phyloP scores from a whole-genome alignment of 2,329 filamentous ascomycete genomes.

The Cryphonectria naterciae region DNA sequence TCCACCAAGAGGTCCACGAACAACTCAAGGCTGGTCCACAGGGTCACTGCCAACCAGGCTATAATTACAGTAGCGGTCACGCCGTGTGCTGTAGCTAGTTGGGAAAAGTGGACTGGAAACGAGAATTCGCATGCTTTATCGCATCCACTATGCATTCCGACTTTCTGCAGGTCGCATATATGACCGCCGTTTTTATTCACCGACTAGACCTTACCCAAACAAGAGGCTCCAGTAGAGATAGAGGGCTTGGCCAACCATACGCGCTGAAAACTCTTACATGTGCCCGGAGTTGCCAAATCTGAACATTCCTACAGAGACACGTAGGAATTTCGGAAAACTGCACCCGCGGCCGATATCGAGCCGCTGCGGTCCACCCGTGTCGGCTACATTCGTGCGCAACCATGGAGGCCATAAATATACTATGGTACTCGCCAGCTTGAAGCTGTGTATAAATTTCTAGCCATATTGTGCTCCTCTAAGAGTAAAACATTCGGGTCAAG shows the following conservation, averaged over 20 bases:
- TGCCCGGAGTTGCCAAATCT: not conserved
- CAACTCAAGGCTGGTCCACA: not conserved
- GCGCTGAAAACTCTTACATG: not conserved
- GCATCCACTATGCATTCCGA: not conserved
- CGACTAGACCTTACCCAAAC: not conserved
- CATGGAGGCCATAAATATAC: not conserved
- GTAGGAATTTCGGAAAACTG: not conserved
- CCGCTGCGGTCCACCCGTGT: not conserved
- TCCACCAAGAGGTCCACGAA: not conserved
- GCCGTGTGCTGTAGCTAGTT: not conserved
- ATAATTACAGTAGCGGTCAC: slow-evolving; percentile 2
- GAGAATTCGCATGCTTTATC: not conserved
- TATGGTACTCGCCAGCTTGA: not conserved
- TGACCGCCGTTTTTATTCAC: not conserved
- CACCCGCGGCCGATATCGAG: not conserved
- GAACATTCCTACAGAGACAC: not conserved
- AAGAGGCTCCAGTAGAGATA: slow-evolving; percentile 5
- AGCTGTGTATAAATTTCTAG: not conserved
- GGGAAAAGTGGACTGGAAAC: not conserved
- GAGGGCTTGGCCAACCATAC: not conserved
- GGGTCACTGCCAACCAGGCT: not conserved
- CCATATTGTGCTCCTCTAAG: not conserved
- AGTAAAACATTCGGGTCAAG: not conserved
- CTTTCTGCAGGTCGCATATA: slow-evolving; percentile 6
- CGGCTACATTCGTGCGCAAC: not conserved